These are phyloP conservation scores for Clonostachys solani DNA, from an alignment of 2,329 filamentous ascomycete genomes.

Conservation along the genomic window DNA sequence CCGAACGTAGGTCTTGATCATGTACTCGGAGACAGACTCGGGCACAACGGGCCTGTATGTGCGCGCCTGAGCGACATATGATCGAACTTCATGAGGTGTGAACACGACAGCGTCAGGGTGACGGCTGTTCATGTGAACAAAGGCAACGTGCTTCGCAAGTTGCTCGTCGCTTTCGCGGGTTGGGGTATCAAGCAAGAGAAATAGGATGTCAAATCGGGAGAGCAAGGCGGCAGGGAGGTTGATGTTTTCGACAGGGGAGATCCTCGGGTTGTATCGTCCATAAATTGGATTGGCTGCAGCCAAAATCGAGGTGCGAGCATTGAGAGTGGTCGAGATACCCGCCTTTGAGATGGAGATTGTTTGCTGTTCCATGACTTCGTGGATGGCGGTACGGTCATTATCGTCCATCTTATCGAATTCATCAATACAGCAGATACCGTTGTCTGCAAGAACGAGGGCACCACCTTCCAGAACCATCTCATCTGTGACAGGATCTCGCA, in stretches of 20 bases:
- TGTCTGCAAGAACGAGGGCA: slow-evolving; percentile 75
- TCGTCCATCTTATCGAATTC: slow-evolving; percentile 92
- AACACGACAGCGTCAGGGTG: slow-evolving; percentile 81
- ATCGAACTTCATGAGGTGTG: slow-evolving; percentile 86
- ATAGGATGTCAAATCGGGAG: slow-evolving; percentile 95
- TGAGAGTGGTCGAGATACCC: slow-evolving; percentile 72
- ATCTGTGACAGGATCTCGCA: slow-evolving; percentile 79
- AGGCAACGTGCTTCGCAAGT: slow-evolving; percentile 90
- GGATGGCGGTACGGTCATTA: slow-evolving; percentile 75
- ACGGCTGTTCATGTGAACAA: slow-evolving; percentile 94
- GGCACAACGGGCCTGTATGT: slow-evolving; percentile 86
- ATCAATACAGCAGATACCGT: slow-evolving; percentile 82
- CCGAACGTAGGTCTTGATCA: slow-evolving; percentile 93
- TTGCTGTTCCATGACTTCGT: slow-evolving; percentile 88
- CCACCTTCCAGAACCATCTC: slow-evolving; percentile 83
- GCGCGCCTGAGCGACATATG: slow-evolving; percentile 91
- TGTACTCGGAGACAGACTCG: slow-evolving; percentile 85
- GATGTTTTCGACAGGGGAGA: slow-evolving; percentile 98
- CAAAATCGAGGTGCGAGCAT: slow-evolving; percentile 92
- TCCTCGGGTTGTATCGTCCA: slow-evolving; percentile 94
- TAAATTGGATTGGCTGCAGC: slow-evolving; percentile 97
- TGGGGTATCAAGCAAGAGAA: slow-evolving; percentile 93
- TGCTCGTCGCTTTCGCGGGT: slow-evolving; percentile 87
- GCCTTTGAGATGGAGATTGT: slow-evolving; percentile 81
- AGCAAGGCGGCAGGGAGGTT: slow-evolving; percentile 96